These are phyloP conservation scores for Salix purpurea DNA, from an alignment of 345 rosid genomes.

Conservation along the genomic window DNA sequence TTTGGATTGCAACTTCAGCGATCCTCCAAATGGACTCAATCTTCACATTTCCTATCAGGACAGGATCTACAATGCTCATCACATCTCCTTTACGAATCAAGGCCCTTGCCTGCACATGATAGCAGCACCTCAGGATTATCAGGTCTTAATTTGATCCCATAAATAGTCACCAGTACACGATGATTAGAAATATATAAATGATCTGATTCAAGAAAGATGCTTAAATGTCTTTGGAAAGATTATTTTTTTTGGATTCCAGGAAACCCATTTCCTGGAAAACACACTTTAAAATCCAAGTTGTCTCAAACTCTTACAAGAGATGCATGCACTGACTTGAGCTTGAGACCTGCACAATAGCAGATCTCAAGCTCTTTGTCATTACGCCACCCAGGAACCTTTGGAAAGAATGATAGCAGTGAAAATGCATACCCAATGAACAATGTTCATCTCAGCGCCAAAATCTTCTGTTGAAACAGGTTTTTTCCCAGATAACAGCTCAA, in stretches of 20 bases:
- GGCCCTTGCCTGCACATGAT: constrained; percentile 66
- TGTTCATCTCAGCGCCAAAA: constrained; percentile 78
- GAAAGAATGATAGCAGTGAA: neutral
- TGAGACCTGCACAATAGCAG: too few relatives aligned
- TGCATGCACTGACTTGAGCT: too few relatives aligned
- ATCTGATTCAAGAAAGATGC: neutral
- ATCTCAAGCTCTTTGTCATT: too few relatives aligned
- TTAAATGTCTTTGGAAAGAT: neutral
- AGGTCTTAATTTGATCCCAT: neutral
- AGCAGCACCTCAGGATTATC: neutral
- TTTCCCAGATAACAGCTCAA: constrained; percentile 84
- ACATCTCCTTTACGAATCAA: constrained; percentile 80
- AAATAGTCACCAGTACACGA: neutral
- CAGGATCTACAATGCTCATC: constrained; percentile 62
- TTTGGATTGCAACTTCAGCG: constrained; percentile 81
- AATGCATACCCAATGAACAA: constrained; percentile 81
- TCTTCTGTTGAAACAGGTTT: constrained; percentile 82
- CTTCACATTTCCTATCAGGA: constrained; percentile 52
- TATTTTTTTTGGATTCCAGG: too few relatives aligned
- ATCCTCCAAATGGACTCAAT: constrained; percentile 87
- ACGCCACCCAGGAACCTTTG: neutral
- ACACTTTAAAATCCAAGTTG: too few relatives aligned
- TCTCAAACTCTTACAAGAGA: too few relatives aligned
- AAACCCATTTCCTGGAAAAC: too few relatives aligned
- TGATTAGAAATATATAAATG: neutral